These are phyloP conservation scores for Cladosporium sp. DNA, from an alignment of 2,329 filamentous ascomycete genomes.

Conservation along the genomic window DNA sequence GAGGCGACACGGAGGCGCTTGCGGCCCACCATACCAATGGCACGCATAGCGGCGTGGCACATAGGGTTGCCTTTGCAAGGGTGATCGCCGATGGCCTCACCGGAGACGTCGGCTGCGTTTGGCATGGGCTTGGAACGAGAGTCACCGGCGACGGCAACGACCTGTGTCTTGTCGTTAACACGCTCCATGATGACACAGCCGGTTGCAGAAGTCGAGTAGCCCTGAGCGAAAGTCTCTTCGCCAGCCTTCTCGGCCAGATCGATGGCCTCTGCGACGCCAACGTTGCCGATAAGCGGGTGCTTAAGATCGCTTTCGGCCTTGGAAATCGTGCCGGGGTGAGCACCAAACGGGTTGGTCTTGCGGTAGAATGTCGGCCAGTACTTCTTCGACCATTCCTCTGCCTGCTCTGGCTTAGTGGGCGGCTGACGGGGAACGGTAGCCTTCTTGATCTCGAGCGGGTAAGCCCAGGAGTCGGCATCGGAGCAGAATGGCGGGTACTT, in stretches of 20 bases:
- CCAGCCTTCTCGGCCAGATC: constrained; percentile 61
- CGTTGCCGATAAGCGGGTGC: constrained; percentile 23
- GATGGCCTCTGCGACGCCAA: constrained; percentile 54
- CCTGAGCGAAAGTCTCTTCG: constrained; percentile 49
- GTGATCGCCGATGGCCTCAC: constrained; percentile 9
- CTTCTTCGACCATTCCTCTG: constrained; percentile 64
- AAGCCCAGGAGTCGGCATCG: constrained; percentile 30
- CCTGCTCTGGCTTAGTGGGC: constrained; percentile 70
- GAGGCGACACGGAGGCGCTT: constrained; percentile 40
- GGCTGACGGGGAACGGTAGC: constrained; percentile 66
- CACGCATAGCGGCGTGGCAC: constrained; percentile 70
- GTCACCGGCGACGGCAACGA: constrained; percentile 71
- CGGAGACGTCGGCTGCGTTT: constrained; percentile 27
- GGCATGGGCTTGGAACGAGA: constrained; percentile 56
- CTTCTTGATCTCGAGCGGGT: constrained; percentile 50
- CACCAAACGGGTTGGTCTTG: constrained; percentile 79
- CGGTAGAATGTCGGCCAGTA: constrained; percentile 85
- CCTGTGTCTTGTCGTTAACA: constrained; percentile 38
- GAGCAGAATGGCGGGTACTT: constrained; percentile 36
- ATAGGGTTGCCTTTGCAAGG: constrained; percentile 60
- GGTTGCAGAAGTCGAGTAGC: constrained; percentile 57
- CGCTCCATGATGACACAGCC: constrained; percentile 72
- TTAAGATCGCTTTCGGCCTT: constrained; percentile 64
- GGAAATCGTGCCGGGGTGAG: constrained; percentile 68
- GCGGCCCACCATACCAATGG: constrained; percentile 72